phyloP scores from a whole-genome alignment of 805 yeast genomes.

The Ogataea dorogensis region DNA sequence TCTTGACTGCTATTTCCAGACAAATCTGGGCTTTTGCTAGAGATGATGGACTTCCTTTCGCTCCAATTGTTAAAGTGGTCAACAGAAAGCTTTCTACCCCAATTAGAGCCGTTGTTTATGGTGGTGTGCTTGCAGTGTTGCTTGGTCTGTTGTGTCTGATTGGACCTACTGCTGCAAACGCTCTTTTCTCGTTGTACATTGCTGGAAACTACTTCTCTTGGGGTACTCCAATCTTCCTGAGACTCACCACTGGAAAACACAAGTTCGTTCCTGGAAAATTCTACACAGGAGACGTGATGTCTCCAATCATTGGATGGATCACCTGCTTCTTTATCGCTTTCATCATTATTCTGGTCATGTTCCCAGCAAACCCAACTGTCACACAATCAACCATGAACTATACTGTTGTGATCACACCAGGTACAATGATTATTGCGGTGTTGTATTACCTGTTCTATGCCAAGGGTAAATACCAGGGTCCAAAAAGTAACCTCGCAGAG shows the following conservation, averaged over 20 bases:
- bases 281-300: conserved; percentile 37
- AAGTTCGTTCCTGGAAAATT: conserved; percentile 45
- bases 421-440: conserved; percentile 53
- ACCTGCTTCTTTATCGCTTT: conserved; percentile 33
- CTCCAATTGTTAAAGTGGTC: conserved; percentile 41
- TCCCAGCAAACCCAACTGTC: conserved; percentile 37
- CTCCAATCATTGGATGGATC: conserved; percentile 35
- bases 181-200: conserved; percentile 46
- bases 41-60: conserved; percentile 50
- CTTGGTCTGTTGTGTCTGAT: conserved; percentile 43
- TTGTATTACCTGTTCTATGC: conserved; percentile 54
- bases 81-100: conserved; percentile 43
- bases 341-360: conserved; percentile 35
- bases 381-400: conserved; percentile 33
- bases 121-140: conserved; percentile 37
- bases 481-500: conserved; percentile 35
- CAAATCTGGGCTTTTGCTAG: conserved; percentile 54
- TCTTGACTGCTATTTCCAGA: conserved; percentile 46
- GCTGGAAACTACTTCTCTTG: conserved; percentile 45
- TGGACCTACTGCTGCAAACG: conserved; percentile 43
- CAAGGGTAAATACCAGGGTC: conserved; percentile 57
- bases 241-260: conserved; percentile 39
- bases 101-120: conserved; percentile 42
- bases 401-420: conserved; percentile 34
- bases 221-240: conserved; percentile 43